These are phyloP conservation scores for Metschnikowia lochheadii DNA, from an alignment of 805 yeast genomes.

Conservation along the genomic window DNA sequence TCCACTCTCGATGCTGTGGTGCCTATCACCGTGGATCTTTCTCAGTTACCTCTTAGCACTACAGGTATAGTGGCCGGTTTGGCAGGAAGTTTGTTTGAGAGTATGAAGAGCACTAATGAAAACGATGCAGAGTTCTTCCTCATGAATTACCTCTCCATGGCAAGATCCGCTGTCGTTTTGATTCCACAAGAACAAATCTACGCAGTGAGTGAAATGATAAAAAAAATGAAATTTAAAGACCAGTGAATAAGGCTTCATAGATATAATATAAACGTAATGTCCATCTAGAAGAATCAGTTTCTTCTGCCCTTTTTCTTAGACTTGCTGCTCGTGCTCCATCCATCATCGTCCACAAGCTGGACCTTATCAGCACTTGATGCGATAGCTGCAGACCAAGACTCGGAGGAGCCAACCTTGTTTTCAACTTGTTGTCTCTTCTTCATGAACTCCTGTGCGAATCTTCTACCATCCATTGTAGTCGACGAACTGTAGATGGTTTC, in stretches of 20 bases:
- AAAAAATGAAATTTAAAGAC: slow-evolving; percentile 2
- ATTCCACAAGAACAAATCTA: slow-evolving; percentile 49
- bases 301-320: slow-evolving; percentile 38
- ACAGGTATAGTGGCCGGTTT: slow-evolving; percentile 68
- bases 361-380: slow-evolving; percentile 38
- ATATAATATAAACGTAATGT: not conserved
- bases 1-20: slow-evolving; percentile 52
- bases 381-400: slow-evolving; percentile 74
- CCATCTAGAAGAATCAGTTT: not conserved
- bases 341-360: slow-evolving; percentile 40
- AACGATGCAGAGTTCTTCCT: slow-evolving; percentile 30
- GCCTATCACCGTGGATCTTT: slow-evolving; percentile 55
- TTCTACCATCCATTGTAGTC: slow-evolving; percentile 87
- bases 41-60: slow-evolving; percentile 51
- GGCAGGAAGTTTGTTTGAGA: slow-evolving; percentile 45
- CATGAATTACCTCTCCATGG: slow-evolving; percentile 60
- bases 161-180: slow-evolving; percentile 55
- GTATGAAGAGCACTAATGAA: slow-evolving; percentile 18
- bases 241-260: not conserved
- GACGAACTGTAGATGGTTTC: slow-evolving; percentile 89
- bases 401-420: slow-evolving; percentile 39
- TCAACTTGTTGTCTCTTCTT: slow-evolving; percentile 75
- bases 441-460: slow-evolving; percentile 87
- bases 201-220: slow-evolving; percentile 22
- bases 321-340: slow-evolving; percentile 43